Percentiles rank a stretch among this genome's conserved stretches.
Evolutionary conservation across 129 eudicot species (phyloP).

Genomic region (Ambrosia artemisiifolia): DNA sequence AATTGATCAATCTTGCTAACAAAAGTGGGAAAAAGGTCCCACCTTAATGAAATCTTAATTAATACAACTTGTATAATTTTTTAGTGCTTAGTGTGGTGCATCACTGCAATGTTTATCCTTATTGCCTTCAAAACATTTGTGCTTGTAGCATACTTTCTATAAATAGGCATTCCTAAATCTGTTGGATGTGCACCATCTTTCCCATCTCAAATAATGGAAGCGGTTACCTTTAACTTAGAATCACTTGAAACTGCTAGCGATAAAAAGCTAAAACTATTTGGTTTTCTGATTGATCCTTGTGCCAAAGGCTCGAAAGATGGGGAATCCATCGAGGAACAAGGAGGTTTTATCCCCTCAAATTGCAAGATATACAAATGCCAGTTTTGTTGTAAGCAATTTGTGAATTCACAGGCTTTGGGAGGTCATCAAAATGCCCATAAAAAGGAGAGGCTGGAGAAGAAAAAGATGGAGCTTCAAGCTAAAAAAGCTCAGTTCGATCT

Average conservation of each 20-base stretch:
- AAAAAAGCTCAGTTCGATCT: slow-evolving; percentile 32
- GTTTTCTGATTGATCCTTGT: slow-evolving; percentile 32
- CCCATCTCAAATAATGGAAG: slow-evolving; percentile 24
- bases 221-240: slow-evolving; percentile 17
- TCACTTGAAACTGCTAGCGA: slow-evolving; percentile 15
- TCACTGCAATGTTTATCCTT: slow-evolving; percentile 10
- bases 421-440: slow-evolving; percentile 43
- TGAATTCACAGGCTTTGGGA: slow-evolving; percentile 39
- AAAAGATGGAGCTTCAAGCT: slow-evolving; percentile 31
- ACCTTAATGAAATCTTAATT: slow-evolving; percentile 27
- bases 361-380: slow-evolving; percentile 30
- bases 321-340: background rate
- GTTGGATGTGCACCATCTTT: slow-evolving; percentile 10
- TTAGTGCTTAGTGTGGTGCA: slow-evolving; percentile 9
- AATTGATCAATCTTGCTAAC: slow-evolving; percentile 24
- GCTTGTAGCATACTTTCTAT: slow-evolving; percentile 21
- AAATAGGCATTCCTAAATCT: slow-evolving; percentile 11
- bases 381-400: slow-evolving; percentile 32
- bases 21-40: slow-evolving; percentile 14
- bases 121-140: slow-evolving; percentile 13
- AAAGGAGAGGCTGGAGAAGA: slow-evolving; percentile 34
- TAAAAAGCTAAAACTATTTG: slow-evolving; percentile 35
- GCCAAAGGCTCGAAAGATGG: slow-evolving; percentile 12
- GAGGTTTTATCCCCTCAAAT: slow-evolving; percentile 5
- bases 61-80: slow-evolving; percentile 23